phyloP scores from a whole-genome alignment of 345 rosid species.

The Barbarea vulgaris region DNA sequence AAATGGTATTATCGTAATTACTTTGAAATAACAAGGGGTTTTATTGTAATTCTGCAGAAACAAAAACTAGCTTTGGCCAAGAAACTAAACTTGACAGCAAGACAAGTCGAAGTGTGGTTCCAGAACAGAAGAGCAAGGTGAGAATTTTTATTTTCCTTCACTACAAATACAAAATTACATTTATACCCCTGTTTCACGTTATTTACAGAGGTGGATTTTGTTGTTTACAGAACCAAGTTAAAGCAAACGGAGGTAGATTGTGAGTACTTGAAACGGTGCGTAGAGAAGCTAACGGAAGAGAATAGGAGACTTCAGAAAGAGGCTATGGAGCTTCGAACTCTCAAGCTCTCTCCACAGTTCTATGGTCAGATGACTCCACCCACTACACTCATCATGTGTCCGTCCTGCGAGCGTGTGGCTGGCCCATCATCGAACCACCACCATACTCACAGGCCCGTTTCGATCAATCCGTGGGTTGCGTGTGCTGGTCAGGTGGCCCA shows the following conservation, averaged over 20 bases:
- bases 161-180: not conserved
- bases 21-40: not conserved
- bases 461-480: constrained; percentile 60
- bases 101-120: constrained; percentile 99
- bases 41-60: constrained; percentile 53
- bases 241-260: constrained; percentile 99
- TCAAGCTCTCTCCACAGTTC: constrained; percentile 96
- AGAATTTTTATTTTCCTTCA: constrained; percentile 24
- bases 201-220: not conserved
- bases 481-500: constrained; percentile 40
- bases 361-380: constrained; percentile 99
- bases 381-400: constrained; percentile 97
- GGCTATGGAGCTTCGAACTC: constrained; percentile 89
- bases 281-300: constrained; percentile 93
- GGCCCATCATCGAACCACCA: constrained; percentile 35
- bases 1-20: not conserved
- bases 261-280: constrained; percentile 88
- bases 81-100: constrained; percentile 73
- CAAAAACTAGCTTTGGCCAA: constrained; percentile 88
- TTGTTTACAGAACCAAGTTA: constrained; percentile 73
- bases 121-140: constrained; percentile 98
- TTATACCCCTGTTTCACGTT: constrained; percentile 11
- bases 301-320: constrained; percentile 93
- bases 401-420: constrained; percentile 88
- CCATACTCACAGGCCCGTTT: constrained; percentile 42